Conservation (phyloP, 1,139 yeast genomes). For the Suhomyces chickasaworum region DNA sequence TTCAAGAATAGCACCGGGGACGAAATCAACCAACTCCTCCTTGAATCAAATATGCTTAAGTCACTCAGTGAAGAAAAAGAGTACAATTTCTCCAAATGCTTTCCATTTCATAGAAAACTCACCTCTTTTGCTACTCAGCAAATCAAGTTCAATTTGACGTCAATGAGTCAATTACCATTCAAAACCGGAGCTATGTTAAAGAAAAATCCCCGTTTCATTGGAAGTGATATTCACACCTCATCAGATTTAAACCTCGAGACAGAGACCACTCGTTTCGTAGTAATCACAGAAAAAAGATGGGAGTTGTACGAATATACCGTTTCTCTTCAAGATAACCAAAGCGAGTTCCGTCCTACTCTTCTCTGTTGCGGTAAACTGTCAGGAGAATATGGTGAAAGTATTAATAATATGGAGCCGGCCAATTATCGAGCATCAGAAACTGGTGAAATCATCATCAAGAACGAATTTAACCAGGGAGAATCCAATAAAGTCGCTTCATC, state of each 20-base stretch:
- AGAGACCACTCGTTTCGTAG: constrained; percentile 61
- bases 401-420: constrained; percentile 34
- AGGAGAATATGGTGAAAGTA: constrained; percentile 64
- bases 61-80: constrained; percentile 53
- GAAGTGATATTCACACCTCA: constrained; percentile 60
- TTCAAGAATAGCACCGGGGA: constrained; percentile 8
- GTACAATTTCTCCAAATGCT: constrained; percentile 71
- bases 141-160: constrained; percentile 44
- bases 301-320: constrained; percentile 58
- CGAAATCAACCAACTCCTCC: constrained; percentile 9
- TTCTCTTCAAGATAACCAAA: constrained; percentile 21
- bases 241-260: constrained; percentile 36
- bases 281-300: constrained; percentile 71
- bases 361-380: constrained; percentile 67
- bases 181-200: constrained; percentile 43
- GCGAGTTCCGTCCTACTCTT: constrained; percentile 53
- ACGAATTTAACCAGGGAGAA: constrained; percentile 34
- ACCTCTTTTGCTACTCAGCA: constrained; percentile 67
- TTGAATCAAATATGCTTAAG: constrained; percentile 28
- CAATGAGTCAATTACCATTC: constrained; percentile 30
- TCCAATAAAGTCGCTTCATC: constrained; percentile 17
- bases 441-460: constrained; percentile 33
- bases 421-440: constrained; percentile 19
- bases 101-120: constrained; percentile 77
- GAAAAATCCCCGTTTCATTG: constrained; percentile 49